Base-by-base conservation (phyloP, 805 yeast species). In the Pichia membranifaciens region DNA sequence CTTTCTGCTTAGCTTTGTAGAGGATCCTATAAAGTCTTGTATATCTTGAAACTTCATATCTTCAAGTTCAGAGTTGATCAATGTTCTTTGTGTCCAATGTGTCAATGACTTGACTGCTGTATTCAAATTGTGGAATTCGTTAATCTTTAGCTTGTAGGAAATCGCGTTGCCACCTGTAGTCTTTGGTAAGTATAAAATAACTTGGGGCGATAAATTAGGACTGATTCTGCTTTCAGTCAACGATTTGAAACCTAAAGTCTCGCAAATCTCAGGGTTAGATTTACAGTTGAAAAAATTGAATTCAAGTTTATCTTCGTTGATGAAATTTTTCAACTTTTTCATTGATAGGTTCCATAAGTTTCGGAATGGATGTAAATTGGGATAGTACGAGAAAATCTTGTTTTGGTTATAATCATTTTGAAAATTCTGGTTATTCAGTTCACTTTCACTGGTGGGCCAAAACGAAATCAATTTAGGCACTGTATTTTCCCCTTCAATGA, bases 271-370 rank as follows among this genome's bases (percentile, higher is more conserved):
- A 4, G 69, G 62, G 54, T 79, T 73, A 10, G 74, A 57, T 18
- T 53, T 48, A 62, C 93, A 85, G 62, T 79, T 81, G 53, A 84
- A 67, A 59, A 79, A 87, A 4, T 77, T 84, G 0, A 64, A 33
- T 3, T 52, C 43, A 2, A 64, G n/a, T 21, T 54, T 52, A 5
- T 53, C 49, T 3, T 49, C 39, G 10, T 40, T 21, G 3, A 54
- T 21, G 10, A 51, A 37, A 12, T 32, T 34, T 5, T 44, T 51
- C 6, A 84, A 59, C 23, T 70, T 73, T 53, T 78, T 77, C 6
- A 83, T 73, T 4, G 81, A 60, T 29, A 72, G 63, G 43, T 73
- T 75, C 93, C 91, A 86, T 1, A 69, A 55, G 50, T 73, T 72
- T 51, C 76, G 74, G 50, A 75, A 72, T 15, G 73, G 75, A 38